Base-by-base conservation (phyloP, 331 rosid species). In the Rhamnella rubrinervis region DNA sequence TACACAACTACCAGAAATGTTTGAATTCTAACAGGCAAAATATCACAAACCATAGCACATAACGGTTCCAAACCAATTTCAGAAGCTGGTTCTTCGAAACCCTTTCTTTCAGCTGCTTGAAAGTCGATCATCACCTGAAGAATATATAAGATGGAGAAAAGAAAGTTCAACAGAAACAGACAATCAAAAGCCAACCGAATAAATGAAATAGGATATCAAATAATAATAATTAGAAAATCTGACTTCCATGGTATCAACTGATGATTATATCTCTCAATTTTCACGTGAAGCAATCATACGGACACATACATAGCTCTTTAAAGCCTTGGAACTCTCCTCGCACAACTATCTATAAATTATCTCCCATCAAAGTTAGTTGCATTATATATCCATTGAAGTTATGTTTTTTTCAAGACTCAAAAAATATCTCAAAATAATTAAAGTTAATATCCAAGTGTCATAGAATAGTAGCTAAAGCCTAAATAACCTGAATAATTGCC, bases 91-190 rank as follows among this genome's bases (percentile, higher is more conserved):
- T 91, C 98, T 77, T 80, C 82, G 61, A 95, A 88, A 77, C 95
- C 85, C 85, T 81, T 58, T 84, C 89, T 89, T 90, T 95, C 98
- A 47, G 97, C 95, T n/a, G 87, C 89, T 95, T 95, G 98, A 87
- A 84, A 95, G 83, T 95, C 97, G 78, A 87, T 91, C 97, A 95
- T 95, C n/a, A 91, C 92, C 98, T 93, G 82, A 66, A 59, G 64
- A 79, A 80, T 35, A 66, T 25, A 38, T 13, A 25, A 0, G 6
- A 44, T 40, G 44, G 3, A 37, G 26, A 18, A 8, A 7, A 63
- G 1, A 47, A 23, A 46, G 21, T 46, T 19, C 59, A 55, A 40
- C 46, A 25, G 63, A 11, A 28, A 28, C 17, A 59, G 6, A 3
- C 14, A 59, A 16, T n/a, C 19, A 15, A 13, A 10, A 15, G 8